Evolutionary conservation across 2,329 filamentous ascomycete species (phyloP).

Genomic region (Endoconidiophora polonica): DNA sequence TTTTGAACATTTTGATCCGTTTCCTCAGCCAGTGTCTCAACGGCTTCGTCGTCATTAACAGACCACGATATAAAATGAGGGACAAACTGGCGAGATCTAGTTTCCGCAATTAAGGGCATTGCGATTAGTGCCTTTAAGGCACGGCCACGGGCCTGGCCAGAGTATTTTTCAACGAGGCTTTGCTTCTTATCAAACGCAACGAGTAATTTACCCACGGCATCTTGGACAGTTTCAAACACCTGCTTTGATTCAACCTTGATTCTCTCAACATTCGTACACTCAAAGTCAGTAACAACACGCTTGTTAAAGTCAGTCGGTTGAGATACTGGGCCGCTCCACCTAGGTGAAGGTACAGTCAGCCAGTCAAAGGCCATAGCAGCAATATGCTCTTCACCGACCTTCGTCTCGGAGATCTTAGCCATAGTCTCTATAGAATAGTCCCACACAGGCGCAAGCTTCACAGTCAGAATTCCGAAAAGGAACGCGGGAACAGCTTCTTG

Average conservation of each 20-base stretch:
- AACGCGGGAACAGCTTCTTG: constrained; percentile 60
- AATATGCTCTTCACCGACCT: constrained; percentile 55
- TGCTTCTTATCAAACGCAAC: constrained; percentile 50
- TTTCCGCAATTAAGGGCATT: constrained; percentile 66
- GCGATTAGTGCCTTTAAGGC: constrained; percentile 63
- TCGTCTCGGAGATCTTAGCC: constrained; percentile 54
- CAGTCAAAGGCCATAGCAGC: constrained; percentile 61
- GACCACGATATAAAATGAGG: constrained; percentile 76
- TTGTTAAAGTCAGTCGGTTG: constrained; percentile 22
- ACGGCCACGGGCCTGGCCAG: constrained; percentile 50
- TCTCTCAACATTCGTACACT: constrained; percentile 59
- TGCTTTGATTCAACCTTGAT: constrained; percentile 36
- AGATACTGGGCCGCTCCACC: constrained; percentile 30
- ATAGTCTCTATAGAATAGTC: constrained; percentile 65
- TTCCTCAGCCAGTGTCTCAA: constrained; percentile 20
- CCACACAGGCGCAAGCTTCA: constrained; percentile 74
- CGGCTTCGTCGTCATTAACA: constrained; percentile 29
- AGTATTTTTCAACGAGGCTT: constrained; percentile 30
- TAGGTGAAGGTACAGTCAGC: constrained; percentile 44
- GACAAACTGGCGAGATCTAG: constrained; percentile 65
- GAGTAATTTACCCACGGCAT: constrained; percentile 41
- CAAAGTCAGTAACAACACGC: constrained; percentile 51
- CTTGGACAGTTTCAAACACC: constrained; percentile 34
- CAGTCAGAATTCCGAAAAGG: constrained; percentile 75
- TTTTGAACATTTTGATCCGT: constrained; percentile 25